Percentiles rank a stretch among this genome's conserved stretches.
These are phyloP conservation scores for Saccharum hybrid DNA, from an alignment of 202 grass and related monocot species.

Conservation along the genomic window DNA sequence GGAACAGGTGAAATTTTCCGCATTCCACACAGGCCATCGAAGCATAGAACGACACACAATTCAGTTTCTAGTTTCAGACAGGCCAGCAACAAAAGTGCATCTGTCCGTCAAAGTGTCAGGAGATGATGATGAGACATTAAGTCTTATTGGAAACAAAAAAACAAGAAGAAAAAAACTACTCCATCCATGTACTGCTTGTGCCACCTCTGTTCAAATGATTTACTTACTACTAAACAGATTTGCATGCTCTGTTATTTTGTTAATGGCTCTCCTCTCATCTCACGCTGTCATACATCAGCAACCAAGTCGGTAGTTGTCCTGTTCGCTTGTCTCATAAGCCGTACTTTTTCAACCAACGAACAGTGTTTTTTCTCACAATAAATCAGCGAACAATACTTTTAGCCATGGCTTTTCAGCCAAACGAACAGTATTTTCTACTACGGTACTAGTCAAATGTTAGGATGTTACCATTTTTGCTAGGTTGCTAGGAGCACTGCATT, in stretches of 20 bases:
- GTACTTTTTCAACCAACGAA: too few relatives aligned
- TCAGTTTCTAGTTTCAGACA: neutral
- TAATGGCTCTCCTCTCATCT: neutral
- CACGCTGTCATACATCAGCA: neutral
- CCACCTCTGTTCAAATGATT: neutral
- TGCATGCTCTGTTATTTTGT: neutral
- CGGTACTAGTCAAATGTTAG: neutral
- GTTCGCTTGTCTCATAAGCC: too few relatives aligned
- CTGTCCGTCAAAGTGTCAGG: neutral
- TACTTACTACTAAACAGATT: neutral
- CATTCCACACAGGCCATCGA: too few relatives aligned
- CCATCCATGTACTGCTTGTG: neutral
- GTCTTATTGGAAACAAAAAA: neutral
- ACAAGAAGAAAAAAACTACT: neutral
- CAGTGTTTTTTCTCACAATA: too few relatives aligned
- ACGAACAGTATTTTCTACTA: too few relatives aligned
- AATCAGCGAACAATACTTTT: too few relatives aligned
- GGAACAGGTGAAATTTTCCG: too few relatives aligned
- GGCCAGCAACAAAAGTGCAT: neutral
- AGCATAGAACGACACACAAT: too few relatives aligned
- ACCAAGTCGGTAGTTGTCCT: neutral
- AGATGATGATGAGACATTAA: neutral
- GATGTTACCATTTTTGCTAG: neutral
- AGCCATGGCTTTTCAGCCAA: too few relatives aligned
- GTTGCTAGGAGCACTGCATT: neutral